Base-by-base conservation (phyloP, 345 rosid genomes). In the Carallia pectinifolia region DNA sequence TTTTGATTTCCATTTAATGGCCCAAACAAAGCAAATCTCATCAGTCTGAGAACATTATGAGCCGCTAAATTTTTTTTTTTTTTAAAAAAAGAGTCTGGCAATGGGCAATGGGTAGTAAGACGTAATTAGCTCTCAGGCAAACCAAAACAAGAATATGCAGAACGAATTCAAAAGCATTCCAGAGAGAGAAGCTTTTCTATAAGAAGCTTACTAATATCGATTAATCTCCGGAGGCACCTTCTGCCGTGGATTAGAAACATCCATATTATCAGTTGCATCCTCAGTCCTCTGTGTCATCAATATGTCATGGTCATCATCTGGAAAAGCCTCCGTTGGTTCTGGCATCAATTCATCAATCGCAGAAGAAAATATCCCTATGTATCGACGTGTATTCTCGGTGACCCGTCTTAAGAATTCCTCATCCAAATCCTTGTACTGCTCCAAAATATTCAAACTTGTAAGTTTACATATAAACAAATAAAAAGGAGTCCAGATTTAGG, bases 211-310 rank as follows among this genome's bases (percentile, higher is more conserved):
- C 99, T 75, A 89, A 80, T 73, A 90, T 73, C 99, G 88, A 79
- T 89, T 95, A 74, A 92, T 89, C 66, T 92, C 99, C 0, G 94
- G 77, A 63, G 99, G 99, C 84, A 92, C 92, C 72, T 78, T 87
- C 83, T 89, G 88, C 54, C 56, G 89, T 2, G 90, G 88, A 73
- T 92, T 96, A 79, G 84, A 39, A 71, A 88, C 88, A 55, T 92
- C 96, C 0, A 75, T 23, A 55, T 75, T 85, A 55, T 90, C 93
- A 23, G 76, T 78, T 5, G 71, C 76, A 66, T 88, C 96, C 70
- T 92, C 97, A 0, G 91, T 79, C 81, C 99, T 89, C 81, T 95
- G 99, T 2, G 96, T 89, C 94, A 95, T 89, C 67, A 92, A 67
- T 64, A 95, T 86, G 76, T 89, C 92, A 59, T 87, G 96, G 64